phyloP scores from a whole-genome alignment of 257 asterid genomes.

The Plantago elongata region DNA sequence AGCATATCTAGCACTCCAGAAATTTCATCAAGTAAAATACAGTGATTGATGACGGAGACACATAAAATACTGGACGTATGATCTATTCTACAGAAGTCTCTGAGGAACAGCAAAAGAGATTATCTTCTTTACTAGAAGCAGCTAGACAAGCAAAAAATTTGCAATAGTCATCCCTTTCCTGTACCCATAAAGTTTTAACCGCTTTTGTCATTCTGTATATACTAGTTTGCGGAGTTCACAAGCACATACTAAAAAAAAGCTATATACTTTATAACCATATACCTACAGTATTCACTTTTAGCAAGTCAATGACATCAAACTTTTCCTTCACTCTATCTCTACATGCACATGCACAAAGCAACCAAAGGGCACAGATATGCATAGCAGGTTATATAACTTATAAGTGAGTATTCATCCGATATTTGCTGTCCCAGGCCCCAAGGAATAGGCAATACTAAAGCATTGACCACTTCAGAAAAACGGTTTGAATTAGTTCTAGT shows the following conservation, averaged over 20 bases:
- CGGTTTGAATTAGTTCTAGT: background rate
- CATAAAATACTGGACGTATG: background rate
- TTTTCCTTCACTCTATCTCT: background rate
- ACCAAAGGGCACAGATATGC: too few relatives aligned
- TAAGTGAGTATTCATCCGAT: too few relatives aligned
- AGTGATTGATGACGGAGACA: background rate
- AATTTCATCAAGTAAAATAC: too few relatives aligned
- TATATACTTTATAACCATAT: background rate
- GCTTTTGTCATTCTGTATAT: background rate
- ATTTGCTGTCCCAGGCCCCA: too few relatives aligned
- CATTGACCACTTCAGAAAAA: background rate
- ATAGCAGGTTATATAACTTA: too few relatives aligned
- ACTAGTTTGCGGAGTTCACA: background rate
- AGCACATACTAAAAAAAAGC: background rate
- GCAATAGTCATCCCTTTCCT: background rate
- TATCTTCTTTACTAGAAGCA: background rate
- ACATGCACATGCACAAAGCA: too few relatives aligned
- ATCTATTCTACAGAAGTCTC: background rate
- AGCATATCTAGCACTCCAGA: too few relatives aligned
- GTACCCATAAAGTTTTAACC: background rate
- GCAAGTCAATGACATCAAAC: background rate
- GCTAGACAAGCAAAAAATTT: background rate
- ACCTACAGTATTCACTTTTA: background rate
- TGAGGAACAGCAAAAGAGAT: background rate
- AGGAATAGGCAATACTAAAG: background rate